Base-by-base conservation (phyloP, 2,329 filamentous ascomycete species). In the Monosporascus sp. region DNA sequence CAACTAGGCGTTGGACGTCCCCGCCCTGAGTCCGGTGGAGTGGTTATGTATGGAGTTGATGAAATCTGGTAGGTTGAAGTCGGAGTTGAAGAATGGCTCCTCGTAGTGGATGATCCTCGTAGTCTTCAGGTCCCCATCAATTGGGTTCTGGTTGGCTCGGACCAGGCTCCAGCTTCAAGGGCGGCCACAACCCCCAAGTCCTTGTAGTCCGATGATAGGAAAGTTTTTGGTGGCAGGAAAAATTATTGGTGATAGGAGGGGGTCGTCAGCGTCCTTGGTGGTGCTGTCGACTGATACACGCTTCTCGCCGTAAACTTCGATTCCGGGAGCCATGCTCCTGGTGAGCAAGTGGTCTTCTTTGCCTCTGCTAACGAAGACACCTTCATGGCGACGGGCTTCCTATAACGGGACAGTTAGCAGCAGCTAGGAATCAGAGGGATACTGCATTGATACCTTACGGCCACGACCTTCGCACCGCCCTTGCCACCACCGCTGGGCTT, bases 281-380 rank as follows among this genome's bases (percentile, higher is more conserved):
- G 79, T 72, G 67, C 86, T 86, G 72, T 97, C 91, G 67, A 97
- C 87, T 57, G 88, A 85, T 72, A 99, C 93, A 73, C 95, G 90
- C 88, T 99, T 99, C 82, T 99, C 95, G 77, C 94, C 94, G 75
- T 99, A 99, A 65, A 99, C 94, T 58, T 91, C 91, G 76, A 97
- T 89, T 69, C 94, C 94, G 52, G 93, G 93, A 41, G 90, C 91
- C 65, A 97, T 73, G 80, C 96, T 97, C 79, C 91, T 91, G 66
- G 94, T 97, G 56, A 93, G 90, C 59, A 97, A 83, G 73, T 94
- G 83, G 75, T 96, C 91, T 78, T 96, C 92, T 82, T 67, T 68
- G 61, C 81, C 88, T 66, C 92, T 90, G 61, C 93, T 92, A 68
- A 99, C 91, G 73, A 97, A 99, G 73, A 99, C 90, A 74, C 94